phyloP scores from a whole-genome alignment of 2,329 filamentous ascomycete genomes.

The Thielaviopsis musarum region DNA sequence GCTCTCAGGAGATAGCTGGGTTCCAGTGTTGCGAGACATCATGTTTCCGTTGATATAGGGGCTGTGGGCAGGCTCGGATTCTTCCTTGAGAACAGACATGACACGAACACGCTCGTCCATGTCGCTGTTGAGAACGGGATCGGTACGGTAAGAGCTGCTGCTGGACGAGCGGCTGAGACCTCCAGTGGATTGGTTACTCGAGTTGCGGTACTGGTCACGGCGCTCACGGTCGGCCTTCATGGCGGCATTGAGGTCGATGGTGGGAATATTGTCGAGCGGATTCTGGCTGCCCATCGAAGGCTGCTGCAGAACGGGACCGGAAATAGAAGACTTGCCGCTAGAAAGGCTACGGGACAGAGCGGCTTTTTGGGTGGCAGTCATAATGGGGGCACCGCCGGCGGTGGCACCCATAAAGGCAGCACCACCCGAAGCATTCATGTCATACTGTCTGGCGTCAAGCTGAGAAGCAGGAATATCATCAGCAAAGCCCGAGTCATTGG shows the following conservation, averaged over 20 bases:
- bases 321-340: slow-evolving; percentile 29
- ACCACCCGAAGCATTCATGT: slow-evolving; percentile 2
- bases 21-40: slow-evolving; percentile 27
- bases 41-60: background rate
- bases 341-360: slow-evolving; percentile 12
- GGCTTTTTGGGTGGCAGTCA: slow-evolving; percentile 13
- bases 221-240: slow-evolving; percentile 29
- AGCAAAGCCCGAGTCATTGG: background rate
- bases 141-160: slow-evolving; percentile 2
- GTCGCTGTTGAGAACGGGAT: slow-evolving; percentile 9
- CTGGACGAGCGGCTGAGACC: background rate
- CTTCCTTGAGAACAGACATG: slow-evolving; percentile 11
- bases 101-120: slow-evolving; percentile 10
- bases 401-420: slow-evolving; percentile 5
- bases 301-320: slow-evolving; percentile 28
- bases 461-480: background rate
- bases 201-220: slow-evolving; percentile 19
- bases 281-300: slow-evolving; percentile 20
- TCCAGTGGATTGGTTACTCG: slow-evolving; percentile 13
- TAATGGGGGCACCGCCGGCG: slow-evolving; percentile 18
- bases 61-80: slow-evolving; percentile 7
- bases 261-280: slow-evolving; percentile 28
- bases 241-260: slow-evolving; percentile 33
- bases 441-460: background rate
- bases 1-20: slow-evolving; percentile 32